phyloP scores from a whole-genome alignment of 139 green algal species.

The Deuterostichococcus epilithicus region DNA sequence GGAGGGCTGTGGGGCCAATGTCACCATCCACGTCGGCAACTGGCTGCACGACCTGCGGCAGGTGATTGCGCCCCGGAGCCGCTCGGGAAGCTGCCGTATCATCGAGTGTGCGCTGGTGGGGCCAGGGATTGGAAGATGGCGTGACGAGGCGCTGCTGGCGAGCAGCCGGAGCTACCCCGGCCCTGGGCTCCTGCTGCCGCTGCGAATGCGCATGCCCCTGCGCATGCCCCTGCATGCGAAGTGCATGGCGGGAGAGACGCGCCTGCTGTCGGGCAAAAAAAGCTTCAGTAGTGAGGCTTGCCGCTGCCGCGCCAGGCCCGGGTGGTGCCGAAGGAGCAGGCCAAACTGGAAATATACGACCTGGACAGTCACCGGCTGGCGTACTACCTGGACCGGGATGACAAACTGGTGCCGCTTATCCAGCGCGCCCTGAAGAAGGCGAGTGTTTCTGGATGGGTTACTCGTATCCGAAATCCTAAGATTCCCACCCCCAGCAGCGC shows the following conservation, averaged over 20 bases:
- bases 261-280: no score
- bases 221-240: no score
- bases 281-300: background rate
- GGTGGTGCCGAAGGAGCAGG: constrained; percentile 36
- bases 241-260: no score
- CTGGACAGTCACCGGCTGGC: constrained; percentile 78
- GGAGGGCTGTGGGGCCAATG: constrained; percentile 1
- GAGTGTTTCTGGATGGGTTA: background rate
- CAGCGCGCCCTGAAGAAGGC: constrained; percentile 33
- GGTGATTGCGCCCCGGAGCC: background rate
- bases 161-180: no score
- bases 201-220: no score
- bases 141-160: no score
- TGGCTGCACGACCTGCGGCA: constrained; percentile 84
- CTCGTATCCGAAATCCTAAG: background rate
- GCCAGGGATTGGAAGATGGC: no score
- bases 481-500: no score
- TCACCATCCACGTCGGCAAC: constrained; percentile 49
- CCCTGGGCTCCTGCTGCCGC: no score
- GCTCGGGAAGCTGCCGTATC: no score
- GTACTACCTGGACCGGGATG: constrained; percentile 48
- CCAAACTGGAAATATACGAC: constrained; percentile 39
- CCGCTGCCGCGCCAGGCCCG: constrained; percentile 4
- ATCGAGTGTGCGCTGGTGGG: no score
- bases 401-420: constrained; percentile 63